Conservation (phyloP, 116 monocot genomes). For the Dioscorea cayenensis region DNA sequence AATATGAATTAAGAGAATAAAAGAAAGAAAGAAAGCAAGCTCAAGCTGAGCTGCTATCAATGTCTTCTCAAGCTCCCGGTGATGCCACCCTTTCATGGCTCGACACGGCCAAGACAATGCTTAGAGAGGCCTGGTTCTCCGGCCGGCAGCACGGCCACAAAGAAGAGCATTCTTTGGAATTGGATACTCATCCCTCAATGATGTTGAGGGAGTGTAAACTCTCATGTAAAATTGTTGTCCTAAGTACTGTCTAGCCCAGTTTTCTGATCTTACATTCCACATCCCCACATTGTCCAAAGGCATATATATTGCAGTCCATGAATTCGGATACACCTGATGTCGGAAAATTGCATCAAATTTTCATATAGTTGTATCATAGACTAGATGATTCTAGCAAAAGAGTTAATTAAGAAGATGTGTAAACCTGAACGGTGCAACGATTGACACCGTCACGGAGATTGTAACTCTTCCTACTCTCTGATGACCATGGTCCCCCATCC, state of each 20-base stretch:
- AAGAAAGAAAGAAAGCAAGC: neutral
- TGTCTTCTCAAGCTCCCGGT: neutral
- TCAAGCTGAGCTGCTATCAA: conserved; percentile 1
- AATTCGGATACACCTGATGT: conserved; percentile 56
- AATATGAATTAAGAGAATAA: too few relatives aligned
- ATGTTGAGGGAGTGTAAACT: conserved; percentile 56
- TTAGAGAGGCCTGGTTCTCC: conserved; percentile 39
- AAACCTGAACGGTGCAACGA: conserved; percentile 83
- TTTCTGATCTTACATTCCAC: conserved; percentile 73
- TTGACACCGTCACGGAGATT: conserved; percentile 73
- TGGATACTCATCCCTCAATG: conserved; percentile 66
- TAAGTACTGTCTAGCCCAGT: conserved; percentile 61
- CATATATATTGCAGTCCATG: conserved; percentile 70
- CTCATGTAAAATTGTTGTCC: conserved; percentile 73
- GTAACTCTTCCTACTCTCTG: conserved; percentile 53
- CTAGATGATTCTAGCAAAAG: neutral
- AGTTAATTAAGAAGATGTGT: neutral
- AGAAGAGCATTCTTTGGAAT: conserved; percentile 63
- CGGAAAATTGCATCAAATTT: too few relatives aligned
- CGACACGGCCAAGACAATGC: neutral
- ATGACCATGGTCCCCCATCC: conserved; percentile 78
- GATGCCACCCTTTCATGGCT: conserved; percentile 21
- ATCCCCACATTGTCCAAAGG: conserved; percentile 69
- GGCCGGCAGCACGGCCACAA: conserved; percentile 52
- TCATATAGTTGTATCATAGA: neutral